Evolutionary conservation across 306 rosid genomes (phyloP), one percentile per base, ranked within the genome.

Genomic region (Rosa lucieae): DNA sequence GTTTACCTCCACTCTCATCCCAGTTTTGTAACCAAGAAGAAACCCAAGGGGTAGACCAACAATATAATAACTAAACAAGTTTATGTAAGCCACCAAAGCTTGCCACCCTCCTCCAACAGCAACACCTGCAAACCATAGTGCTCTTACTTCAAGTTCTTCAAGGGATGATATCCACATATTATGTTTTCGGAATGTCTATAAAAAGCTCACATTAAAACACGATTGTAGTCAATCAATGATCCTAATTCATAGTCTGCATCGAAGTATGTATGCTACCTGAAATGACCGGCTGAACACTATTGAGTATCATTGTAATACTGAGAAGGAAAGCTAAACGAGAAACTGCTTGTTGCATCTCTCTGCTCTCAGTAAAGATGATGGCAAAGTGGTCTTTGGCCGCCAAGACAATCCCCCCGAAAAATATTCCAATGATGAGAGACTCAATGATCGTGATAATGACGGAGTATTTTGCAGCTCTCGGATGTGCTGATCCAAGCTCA

Each of bases 81-180:
- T 94, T 75, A 94, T 90, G 71, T 90, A 94, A 80, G 98, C 98
- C 69, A 94, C 98, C 78, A 94, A 81, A 65, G 89, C 96, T 77
- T 94, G 98, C 98, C 98, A 94, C 6, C 98, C 97, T 85, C 98
- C 98, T 88, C 98, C 98, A 43, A 94, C 91, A 55, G 98, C 98
- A 76, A 94, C 97, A 69, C 98, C 98, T 94, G 87, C 59, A 83
- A 77, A n/a, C 71, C 67, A 5, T 32, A 32, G 14, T 48, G 51
- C 63, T 46, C 17, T 59, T 26, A 75, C 70, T n/a, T 61, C 56
- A 2, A 29, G 14, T 17, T 43, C 70, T n/a, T 61, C 56, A 4
- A 26, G 8, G 46, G 23, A 29, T 62, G 5, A 6, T 76, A 10
- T 26, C 68, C 51, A 26, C 1, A 9, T 75, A 2, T 8, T 61